Base-by-base conservation (phyloP, 108 stramenopile genomes). In the Hondaea fermentalgiana region DNA sequence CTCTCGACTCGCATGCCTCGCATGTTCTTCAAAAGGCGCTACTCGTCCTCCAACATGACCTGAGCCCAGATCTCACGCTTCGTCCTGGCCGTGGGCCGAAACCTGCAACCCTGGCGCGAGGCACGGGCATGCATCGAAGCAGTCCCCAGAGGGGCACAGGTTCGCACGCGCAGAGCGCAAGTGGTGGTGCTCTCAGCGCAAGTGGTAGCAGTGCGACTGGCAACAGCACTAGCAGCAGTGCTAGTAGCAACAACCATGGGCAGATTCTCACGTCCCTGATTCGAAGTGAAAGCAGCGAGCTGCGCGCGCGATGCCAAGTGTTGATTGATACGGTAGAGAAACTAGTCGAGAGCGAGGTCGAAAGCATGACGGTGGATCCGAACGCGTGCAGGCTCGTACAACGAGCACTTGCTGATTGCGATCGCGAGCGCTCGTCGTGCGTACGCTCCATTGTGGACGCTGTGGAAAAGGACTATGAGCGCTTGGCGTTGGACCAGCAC, bases 21-120 rank as follows among this genome's bases (percentile, higher is more conserved):
- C 76, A 83, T 35, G 76, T 83, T 8, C 51, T 83, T 21, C 76
- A 83, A 23, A 83, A 83, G 51, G 76, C 76, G n/a, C 49, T 83
- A 14, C 45, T 83, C 5, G 76, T 83, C 12, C 76, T 83, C 6
- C 76, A 83, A 35, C 45, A 83, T 16, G 76, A 83, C 28, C 49
- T 83, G 45, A 6, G 49, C 12, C 76, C 76, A 16, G 49, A 53
- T 6, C 28, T 83, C 43, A 53, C 49, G 51, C 49, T 53, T 53
- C 76, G 76, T 1, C 49, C 51, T 6, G 76, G 76, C 10, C 45
- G 76, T 16, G 76, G 64, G 35, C 42, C 25, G 5, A 69, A 69
- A 23, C 64, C 64, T 69, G 42, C 17, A 12, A 69, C 64, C 8
- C 42, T 69, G 64, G 64, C 64, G 3, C 64, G 64, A 8, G 64